Evolutionary conservation across 352 stramenopile genomes (phyloP).

Genomic region (Phytophthora pistaciae): DNA sequence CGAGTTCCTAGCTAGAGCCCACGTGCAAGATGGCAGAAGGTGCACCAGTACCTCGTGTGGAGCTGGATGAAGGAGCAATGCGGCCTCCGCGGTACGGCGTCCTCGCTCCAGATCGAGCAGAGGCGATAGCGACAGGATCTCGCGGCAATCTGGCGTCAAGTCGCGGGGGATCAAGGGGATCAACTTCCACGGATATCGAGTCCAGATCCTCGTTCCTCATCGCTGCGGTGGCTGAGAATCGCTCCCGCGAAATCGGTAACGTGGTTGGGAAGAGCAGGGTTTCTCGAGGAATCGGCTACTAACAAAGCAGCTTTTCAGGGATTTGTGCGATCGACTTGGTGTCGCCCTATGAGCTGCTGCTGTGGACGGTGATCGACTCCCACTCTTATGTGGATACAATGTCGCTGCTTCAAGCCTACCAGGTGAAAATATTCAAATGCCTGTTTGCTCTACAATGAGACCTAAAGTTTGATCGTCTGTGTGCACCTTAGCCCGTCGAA

Average conservation of each 20-base stretch:
- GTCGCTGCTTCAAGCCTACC: conserved; percentile 74
- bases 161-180: conserved; percentile 32
- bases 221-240: conserved; percentile 64
- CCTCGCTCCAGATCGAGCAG: conserved; percentile 30
- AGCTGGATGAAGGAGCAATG: conserved; percentile 40
- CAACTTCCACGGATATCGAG: conserved; percentile 18
- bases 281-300: not conserved
- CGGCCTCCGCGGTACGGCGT: conserved; percentile 45
- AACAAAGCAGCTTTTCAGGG: conserved; percentile 24
- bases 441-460: no score
- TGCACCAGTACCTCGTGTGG: conserved; percentile 23
- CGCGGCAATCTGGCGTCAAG: conserved; percentile 6
- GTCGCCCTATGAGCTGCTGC: conserved; percentile 73
- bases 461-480: not conserved
- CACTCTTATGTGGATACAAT: conserved; percentile 78
- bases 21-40: conserved; percentile 29
- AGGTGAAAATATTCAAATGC: conserved; percentile 36
- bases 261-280: not conserved
- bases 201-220: conserved; percentile 64
- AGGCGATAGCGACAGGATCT: conserved; percentile 2
- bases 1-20: conserved; percentile 15
- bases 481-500: conserved; percentile 60
- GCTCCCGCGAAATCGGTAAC: conserved; percentile 67
- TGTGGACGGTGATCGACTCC: conserved; percentile 86
- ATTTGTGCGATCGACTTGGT: conserved; percentile 81